Evolutionary conservation across 768 basidiomycete species (phyloP), one percentile per base, ranked within the genome.

Genomic region (Mycena albidolilacea): DNA sequence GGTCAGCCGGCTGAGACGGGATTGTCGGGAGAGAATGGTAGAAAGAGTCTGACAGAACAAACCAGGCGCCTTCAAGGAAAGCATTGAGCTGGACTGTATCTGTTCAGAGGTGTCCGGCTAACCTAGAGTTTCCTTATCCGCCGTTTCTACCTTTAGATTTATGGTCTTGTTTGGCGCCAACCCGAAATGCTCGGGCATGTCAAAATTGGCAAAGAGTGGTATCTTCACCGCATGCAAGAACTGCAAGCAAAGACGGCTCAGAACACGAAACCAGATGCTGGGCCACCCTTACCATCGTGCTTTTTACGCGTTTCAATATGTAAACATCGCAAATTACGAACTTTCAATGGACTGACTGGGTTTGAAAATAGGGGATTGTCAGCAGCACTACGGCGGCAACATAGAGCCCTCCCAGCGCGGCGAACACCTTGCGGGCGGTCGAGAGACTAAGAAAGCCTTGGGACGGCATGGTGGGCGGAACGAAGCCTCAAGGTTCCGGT

Each of bases 81-180:
- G 10, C 52, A 6, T 23, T 21, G 10, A 54, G 17, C 15, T 14
- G 46, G 23, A 54, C 23, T 54, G 23, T 54, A 21, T 23, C 8
- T 21, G 50, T 11, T 21, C 23, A 54, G 4, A 54, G 17, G 10
- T 23, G n/a, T 50, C 48, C 48, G 9, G 52, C 52, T 30, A 11
- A 54, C 52, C 97, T 50, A 98, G 80, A 0, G 87, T 87, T 70
- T 92, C 89, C 70, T 95, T 93, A 80, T 99, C 97, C 0, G 89
- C 78, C 0, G 96, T 96, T 15, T 83, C 81, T 9, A 98, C 84
- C 67, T 89, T 83, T 60, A 96, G 79, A 77, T 97, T 95, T 60
- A 89, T 81, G 0, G 94, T 92, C 80, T 95, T 96, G 75, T 91
- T 92, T 4, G 94, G 95, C 38, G 96, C 91, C 67, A 97, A 84